Base-by-base conservation (phyloP, 371 early-diverging fungal species). In the Syncephalis plumigaleata region DNA sequence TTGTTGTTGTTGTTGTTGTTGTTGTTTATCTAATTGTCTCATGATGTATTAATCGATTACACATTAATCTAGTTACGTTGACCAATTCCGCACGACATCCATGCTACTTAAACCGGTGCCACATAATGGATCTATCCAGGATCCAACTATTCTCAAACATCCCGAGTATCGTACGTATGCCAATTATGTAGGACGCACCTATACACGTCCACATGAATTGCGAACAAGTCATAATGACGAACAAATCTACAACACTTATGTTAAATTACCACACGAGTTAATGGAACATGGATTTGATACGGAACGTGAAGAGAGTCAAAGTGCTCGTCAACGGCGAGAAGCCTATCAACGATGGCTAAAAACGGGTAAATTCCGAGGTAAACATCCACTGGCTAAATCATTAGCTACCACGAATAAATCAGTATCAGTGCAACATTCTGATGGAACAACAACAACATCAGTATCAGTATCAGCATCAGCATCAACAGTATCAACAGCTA, bases 151-250 rank as follows among this genome's bases (percentile, higher is more conserved):
- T 21, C 49, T 39, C 4, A 57, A 48, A 43, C 60, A 64, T 43
- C 63, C 68, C 9, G 73, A 72, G 45, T 72, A 64, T 31, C 65
- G 66, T 21, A 58, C 59, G 23, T 71, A 71, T 36, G 50, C 59
- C 31, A 64, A 54, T 31, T 70, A 65, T 38, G 50, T 70, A 9
- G 53, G 67, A 44, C 65, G 63, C n/a, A 66, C 60, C 38, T 49
- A 47, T 16, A 27, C 60, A 18, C 65, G 60, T 15, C 61, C 64
- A 18, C 37, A 48, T 1, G 62, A 60, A 4, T 44, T 66, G 9
- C 53, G 53, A 25, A 57, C 64, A 11, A 60, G 57, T 13, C 43
- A 52, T 13, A 53, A 61, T 13, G 73, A 72, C 45, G 62, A 67
- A 40, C 64, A 67, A 52, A 59, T 72, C 0, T 72, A 67, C 37